Evolutionary conservation across 306 rosid genomes (phyloP).

Genomic region (Inga leiocalycina): DNA sequence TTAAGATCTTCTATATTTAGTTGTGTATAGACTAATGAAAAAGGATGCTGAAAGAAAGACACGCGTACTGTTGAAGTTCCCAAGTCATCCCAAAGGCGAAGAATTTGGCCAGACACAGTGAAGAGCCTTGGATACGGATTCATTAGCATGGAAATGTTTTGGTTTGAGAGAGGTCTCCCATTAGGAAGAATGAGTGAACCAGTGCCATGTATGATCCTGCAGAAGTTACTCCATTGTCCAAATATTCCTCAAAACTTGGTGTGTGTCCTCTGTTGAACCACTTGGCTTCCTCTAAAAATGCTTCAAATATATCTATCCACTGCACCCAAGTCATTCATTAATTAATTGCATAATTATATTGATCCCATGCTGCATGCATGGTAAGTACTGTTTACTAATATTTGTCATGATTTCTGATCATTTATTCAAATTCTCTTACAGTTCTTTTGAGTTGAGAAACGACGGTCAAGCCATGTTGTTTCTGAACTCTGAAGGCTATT

Average conservation of each 20-base stretch:
- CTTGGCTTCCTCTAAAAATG: conserved; percentile 53
- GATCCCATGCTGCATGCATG: neutral
- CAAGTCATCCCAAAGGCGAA: conserved; percentile 53
- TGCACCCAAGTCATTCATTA: conserved; percentile 27
- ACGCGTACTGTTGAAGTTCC: conserved; percentile 48
- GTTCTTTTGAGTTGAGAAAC: conserved; percentile 43
- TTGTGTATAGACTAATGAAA: neutral
- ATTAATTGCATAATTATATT: neutral
- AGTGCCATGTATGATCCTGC: conserved; percentile 54
- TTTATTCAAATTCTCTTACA: conserved; percentile 14
- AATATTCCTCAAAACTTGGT: conserved; percentile 38
- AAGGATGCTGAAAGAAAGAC: neutral
- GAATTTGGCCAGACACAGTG: conserved; percentile 47
- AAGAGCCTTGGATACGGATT: conserved; percentile 50
- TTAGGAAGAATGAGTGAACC: conserved; percentile 50
- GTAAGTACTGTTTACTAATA: neutral
- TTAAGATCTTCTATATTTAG: too few relatives aligned
- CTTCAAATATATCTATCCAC: conserved; percentile 58
- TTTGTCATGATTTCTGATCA: neutral
- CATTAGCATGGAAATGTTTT: conserved; percentile 38
- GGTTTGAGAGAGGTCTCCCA: conserved; percentile 39
- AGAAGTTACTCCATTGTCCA: conserved; percentile 48
- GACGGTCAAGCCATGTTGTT: conserved; percentile 33
- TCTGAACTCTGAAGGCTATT: conserved; percentile 46
- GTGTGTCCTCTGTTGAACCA: conserved; percentile 40